Percentiles rank a stretch among this genome's conserved stretches.
Conservation (phyloP, 2,329 filamentous ascomycete genomes). For the Coleophoma crateriformis region DNA sequence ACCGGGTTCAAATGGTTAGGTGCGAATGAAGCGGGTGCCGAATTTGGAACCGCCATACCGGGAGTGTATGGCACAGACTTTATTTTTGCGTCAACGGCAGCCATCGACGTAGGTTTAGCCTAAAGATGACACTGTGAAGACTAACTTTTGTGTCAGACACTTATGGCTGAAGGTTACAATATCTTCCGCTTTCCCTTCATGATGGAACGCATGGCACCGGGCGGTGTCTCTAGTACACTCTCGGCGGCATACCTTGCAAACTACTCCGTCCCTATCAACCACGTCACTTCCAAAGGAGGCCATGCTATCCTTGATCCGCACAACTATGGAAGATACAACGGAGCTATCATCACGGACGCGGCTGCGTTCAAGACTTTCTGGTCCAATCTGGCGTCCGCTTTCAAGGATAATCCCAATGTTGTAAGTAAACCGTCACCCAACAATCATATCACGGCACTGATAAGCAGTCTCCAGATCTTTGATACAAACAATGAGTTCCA, state of each 20-base stretch:
- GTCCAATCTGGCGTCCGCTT: conserved; percentile 32
- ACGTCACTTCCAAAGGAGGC: conserved; percentile 37
- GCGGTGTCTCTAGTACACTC: conserved; percentile 36
- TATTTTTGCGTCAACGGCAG: conserved; percentile 46
- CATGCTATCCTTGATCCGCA: conserved; percentile 44
- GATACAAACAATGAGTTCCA: conserved; percentile 42
- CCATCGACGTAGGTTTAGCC: not conserved
- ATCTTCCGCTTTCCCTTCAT: conserved; percentile 28
- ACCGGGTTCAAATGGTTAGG: conserved; percentile 5
- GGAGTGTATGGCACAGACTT: conserved; percentile 52
- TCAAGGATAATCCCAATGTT: conserved; percentile 31
- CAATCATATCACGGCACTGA: not conserved
- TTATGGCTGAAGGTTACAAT: conserved; percentile 1
- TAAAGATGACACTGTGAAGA: not conserved
- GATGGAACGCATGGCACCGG: conserved; percentile 53
- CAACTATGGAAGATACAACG: conserved; percentile 44
- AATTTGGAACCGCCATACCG: conserved; percentile 55
- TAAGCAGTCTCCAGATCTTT: conserved; percentile 13
- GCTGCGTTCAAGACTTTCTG: conserved; percentile 34
- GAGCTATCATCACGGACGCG: conserved; percentile 30
- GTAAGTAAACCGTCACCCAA: not conserved
- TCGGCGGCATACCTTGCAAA: conserved; percentile 37
- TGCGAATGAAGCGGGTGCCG: conserved; percentile 48
- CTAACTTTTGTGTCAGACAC: not conserved
- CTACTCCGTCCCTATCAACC: conserved; percentile 34